Percentiles rank a stretch among this genome's conserved stretches.
Evolutionary conservation across 208 protist genomes (phyloP).

Genomic region (Trypanosoma caninum): DNA sequence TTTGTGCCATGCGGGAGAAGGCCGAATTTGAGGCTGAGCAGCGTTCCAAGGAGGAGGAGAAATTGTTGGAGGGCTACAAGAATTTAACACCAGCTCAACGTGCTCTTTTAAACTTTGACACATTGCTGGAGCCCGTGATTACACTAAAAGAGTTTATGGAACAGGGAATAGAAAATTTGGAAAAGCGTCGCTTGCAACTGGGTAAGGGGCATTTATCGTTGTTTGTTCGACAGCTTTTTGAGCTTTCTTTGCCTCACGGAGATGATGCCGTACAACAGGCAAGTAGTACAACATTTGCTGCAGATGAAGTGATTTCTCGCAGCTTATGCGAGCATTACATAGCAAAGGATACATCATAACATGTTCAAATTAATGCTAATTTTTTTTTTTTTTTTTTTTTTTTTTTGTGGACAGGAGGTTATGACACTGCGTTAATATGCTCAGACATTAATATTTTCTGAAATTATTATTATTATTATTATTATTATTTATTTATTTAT

Average conservation of each 20-base stretch:
- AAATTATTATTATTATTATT: not conserved
- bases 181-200: too few species aligned
- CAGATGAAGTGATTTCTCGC: not conserved
- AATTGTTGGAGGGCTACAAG: slow-evolving; percentile 2
- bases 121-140: slow-evolving; percentile 20
- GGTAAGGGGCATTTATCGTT: not conserved
- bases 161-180: not conserved
- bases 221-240: not conserved
- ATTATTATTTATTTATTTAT: slow-evolving; percentile 3
- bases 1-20: slow-evolving; percentile 10
- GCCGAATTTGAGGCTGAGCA: slow-evolving; percentile 2
- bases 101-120: slow-evolving; percentile 34
- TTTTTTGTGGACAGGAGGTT: not conserved
- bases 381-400: slow-evolving; percentile 11
- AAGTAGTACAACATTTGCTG: not conserved
- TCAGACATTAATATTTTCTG: not conserved
- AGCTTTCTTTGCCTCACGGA: not conserved
- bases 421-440: too few species aligned
- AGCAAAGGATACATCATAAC: too few species aligned
- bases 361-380: too few species aligned
- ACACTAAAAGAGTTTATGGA: slow-evolving; percentile 6
- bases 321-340: not conserved
- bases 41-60: not conserved
- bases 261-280: not conserved
- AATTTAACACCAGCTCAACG: slow-evolving; percentile 29